Conservation (phyloP, 331 rosid species). For the Quercus tomentella region DNA sequence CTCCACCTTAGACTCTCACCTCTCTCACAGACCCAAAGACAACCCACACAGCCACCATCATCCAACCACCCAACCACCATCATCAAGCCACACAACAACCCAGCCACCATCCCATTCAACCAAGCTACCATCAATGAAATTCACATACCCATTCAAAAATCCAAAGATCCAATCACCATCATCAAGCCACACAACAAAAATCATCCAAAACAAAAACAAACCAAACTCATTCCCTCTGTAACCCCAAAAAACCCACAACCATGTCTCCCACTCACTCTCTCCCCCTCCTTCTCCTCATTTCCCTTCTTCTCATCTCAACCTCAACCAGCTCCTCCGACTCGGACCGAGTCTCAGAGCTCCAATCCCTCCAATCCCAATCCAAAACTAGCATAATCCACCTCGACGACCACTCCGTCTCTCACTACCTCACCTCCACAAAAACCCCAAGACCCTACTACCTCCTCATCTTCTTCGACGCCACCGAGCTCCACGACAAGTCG, state of each 20-base stretch:
- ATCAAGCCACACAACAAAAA: too few species aligned
- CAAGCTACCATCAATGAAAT: too few species aligned
- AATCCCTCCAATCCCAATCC: constrained; percentile 67
- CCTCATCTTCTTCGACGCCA: constrained; percentile 81
- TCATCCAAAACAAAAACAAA: too few species aligned
- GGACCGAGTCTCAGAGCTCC: constrained; percentile 63
- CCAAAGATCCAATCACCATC: too few species aligned
- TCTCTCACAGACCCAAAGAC: too few species aligned
- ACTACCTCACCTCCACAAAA: constrained; percentile 44
- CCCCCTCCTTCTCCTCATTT: constrained; percentile 1
- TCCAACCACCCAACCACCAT: too few species aligned
- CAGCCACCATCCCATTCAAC: too few species aligned
- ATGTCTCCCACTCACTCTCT: constrained; percentile 28
- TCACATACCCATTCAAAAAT: too few species aligned
- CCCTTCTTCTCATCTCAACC: neutral
- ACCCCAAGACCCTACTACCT: constrained; percentile 72
- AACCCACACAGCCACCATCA: too few species aligned
- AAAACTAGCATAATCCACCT: constrained; percentile 68
- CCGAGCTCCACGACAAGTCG: constrained; percentile 69
- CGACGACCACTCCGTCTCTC: constrained; percentile 67
- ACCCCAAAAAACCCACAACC: neutral
- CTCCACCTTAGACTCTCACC: too few species aligned
- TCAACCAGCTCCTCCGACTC: constrained; percentile 31
- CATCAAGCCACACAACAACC: too few species aligned
- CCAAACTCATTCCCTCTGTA: too few species aligned